phyloP scores from a whole-genome alignment of 75 land plant genomes.

The Cunninghamia lanceolata region DNA sequence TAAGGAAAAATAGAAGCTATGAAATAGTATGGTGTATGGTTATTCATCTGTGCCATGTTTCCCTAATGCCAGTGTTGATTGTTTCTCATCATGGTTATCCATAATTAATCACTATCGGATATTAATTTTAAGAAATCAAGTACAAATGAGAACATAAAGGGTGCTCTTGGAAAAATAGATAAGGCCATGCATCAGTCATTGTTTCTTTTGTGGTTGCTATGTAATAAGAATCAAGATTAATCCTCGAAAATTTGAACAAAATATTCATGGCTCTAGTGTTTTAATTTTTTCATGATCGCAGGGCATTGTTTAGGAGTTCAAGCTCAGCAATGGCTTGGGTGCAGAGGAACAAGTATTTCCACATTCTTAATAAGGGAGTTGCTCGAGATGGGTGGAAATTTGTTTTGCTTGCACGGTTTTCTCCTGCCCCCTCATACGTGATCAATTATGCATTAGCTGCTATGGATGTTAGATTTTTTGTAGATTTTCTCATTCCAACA shows the following conservation, averaged over 20 bases:
- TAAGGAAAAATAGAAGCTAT: not conserved
- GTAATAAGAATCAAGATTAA: not conserved
- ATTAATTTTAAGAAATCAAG: not conserved
- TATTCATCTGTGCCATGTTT: not conserved
- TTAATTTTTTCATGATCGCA: constrained; percentile 25
- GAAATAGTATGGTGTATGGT: not conserved
- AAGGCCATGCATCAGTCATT: not conserved
- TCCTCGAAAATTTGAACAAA: not conserved
- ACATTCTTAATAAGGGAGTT: constrained; percentile 69
- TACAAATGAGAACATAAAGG: not conserved
- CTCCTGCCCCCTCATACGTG: constrained; percentile 90
- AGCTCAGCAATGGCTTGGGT: constrained; percentile 64
- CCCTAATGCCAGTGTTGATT: not conserved
- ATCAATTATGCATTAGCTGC: constrained; percentile 94
- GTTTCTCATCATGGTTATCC: not conserved
- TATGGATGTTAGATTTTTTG: constrained; percentile 63
- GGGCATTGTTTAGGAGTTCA: constrained; percentile 73
- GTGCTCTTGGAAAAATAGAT: not conserved
- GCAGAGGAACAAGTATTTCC: constrained; percentile 71
- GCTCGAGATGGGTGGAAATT: constrained; percentile 96
- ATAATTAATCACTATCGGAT: not conserved
- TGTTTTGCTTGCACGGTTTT: constrained; percentile 92
- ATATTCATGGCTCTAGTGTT: not conserved
- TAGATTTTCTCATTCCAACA: constrained; percentile 89
- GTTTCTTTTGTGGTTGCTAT: not conserved